Evolutionary conservation across 2,329 filamentous ascomycete species (phyloP), one percentile per base, ranked within the genome.

Genomic region (Sporothrix brasiliensis): DNA sequence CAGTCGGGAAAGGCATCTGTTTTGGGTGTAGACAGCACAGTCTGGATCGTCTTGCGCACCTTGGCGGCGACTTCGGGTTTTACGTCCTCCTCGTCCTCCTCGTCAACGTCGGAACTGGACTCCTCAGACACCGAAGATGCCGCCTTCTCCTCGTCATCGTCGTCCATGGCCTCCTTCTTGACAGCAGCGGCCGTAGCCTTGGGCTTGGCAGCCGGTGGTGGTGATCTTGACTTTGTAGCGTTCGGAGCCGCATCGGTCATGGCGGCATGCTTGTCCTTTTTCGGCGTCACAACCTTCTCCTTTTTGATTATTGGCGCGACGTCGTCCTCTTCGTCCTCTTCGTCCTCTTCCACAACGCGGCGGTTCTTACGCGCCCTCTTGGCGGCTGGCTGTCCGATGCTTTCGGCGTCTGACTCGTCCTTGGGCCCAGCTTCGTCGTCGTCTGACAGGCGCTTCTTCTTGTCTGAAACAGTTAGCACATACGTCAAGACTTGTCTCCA

Each of bases 1-100:
- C 95, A 99, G 80, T 99, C 94, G 0, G 94, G 94, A 79, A 94
- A 98, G n/a, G 91, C 89, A 76, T 97, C 91, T 74, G 93, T 91
- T 52, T 81, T 83, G 71, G 97, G 82, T 63, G 90, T 91, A 10
- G 88, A 88, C 78, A 97, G 93, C 11, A 94, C 87, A 78, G 92
- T 88, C 78, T 97, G 93, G 13, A 94, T 87, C 79, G 92, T 92
- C 79, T 94, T 88, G 58, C 92, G 89, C 61, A 89, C 89, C 79
- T 96, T 94, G 54, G 88, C 89, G 66, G 88, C 1, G 92, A 89
- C 77, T 92, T 92, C 76, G 86, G 86, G 87, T 69, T 84, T 85
- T 7, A 86, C 85, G 27, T 85, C 82, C 27, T 83, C 83, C 21
- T 81, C 81, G 2, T 85, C 84, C 19, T 81, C 80, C 27, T 72